Evolutionary conservation across 2,329 filamentous ascomycete species (phyloP), one percentile per base, ranked within the genome.

Genomic region (Lasiodiplodia theobromae): DNA sequence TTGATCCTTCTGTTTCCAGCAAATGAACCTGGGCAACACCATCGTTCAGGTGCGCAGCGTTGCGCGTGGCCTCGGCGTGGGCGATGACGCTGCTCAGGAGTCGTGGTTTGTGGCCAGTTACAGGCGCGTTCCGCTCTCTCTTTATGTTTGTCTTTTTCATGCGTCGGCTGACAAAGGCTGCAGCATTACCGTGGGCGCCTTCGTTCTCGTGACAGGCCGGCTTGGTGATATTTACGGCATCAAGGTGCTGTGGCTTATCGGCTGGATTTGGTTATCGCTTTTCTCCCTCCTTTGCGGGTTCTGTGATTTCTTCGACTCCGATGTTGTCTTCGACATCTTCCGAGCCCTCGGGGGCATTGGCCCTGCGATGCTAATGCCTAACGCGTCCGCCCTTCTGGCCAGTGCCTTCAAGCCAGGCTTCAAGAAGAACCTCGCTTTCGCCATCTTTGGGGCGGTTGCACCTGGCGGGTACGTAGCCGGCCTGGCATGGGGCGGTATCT

Each of bases 401-500:
- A 34, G 2, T 34, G 31, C 31, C 6, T 34, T 34, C 7, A 10
- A 34, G 31, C 31, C 31, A 34, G 31, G 31, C 31, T 34, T 34
- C 2, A 34, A 34, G 31, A 34, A 34, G 31, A 71, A 71, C 31
- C 69, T 71, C 34, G 70, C 69, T 6, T 71, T 71, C 47, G 69
- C 67, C 47, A 66, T 71, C 38, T 71, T 71, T 53, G 70, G 70
- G 21, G 70, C 63, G 31, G 69, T 71, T 38, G 70, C 70, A 38
- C 70, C 70, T 12, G 65, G 56, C n/a, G 70, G 70, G 14, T 71
- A 69, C 51, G 70, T 71, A 6, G 49, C 64, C 47, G 70, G 70
- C 37, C 66, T 70, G 12, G 57, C 62, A 14, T 69, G 63, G 40
- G 70, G 70, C 54, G 56, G 57, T 44, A 16, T 71, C 21, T 71